These are phyloP conservation scores for Clonostachys chloroleuca DNA, from an alignment of 2,329 filamentous ascomycete genomes.

Conservation along the genomic window DNA sequence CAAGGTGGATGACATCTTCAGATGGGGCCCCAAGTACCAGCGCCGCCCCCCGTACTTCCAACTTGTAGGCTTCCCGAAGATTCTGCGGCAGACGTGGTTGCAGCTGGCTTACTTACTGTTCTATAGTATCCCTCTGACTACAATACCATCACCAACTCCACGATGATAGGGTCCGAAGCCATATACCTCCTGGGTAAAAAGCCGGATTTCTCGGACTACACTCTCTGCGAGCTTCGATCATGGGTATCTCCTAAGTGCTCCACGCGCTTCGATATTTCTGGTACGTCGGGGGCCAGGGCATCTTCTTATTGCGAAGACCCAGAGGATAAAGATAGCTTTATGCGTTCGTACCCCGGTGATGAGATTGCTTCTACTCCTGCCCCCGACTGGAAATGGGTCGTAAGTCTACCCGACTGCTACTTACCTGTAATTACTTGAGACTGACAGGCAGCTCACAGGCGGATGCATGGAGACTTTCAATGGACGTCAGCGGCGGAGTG, in stretches of 20 bases:
- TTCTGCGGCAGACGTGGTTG: constrained; percentile 14
- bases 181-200: constrained; percentile 63
- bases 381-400: constrained; percentile 42
- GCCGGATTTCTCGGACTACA: constrained; percentile 41
- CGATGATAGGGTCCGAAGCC: constrained; percentile 34
- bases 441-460: constrained; percentile 24
- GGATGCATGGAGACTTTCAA: constrained; percentile 45
- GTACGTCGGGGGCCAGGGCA: constrained; percentile 54
- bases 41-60: constrained; percentile 49
- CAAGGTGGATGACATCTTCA: constrained; percentile 65
- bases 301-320: constrained; percentile 56
- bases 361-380: constrained; percentile 23
- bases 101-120: constrained; percentile 5
- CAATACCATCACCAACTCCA: constrained; percentile 63
- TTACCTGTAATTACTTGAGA: constrained; percentile 1
- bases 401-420: background rate
- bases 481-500: constrained; percentile 52
- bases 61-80: constrained; percentile 27
- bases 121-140: constrained; percentile 49
- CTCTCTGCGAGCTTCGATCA: constrained; percentile 63
- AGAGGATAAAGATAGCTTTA: constrained; percentile 50
- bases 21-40: constrained; percentile 51
- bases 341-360: constrained; percentile 25
- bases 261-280: constrained; percentile 54
- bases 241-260: constrained; percentile 63